Percentiles rank a stretch among this genome's conserved stretches.
Evolutionary conservation across 179 eudicot genomes (phyloP).

Genomic region (Amaranthus tricolor): DNA sequence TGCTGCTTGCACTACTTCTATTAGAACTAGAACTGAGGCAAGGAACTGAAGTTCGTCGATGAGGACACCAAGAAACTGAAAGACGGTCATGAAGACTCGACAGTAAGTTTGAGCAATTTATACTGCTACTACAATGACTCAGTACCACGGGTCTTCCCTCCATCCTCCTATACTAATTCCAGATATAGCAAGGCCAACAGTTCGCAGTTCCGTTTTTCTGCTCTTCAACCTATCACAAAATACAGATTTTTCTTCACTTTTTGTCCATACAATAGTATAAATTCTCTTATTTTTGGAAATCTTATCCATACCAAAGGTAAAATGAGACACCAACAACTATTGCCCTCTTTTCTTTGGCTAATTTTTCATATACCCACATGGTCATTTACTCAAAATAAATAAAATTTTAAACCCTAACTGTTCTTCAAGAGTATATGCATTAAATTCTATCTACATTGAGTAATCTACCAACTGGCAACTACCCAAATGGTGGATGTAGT

Average conservation of each 20-base stretch:
- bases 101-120: slow-evolving; percentile 12
- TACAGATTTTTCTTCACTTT: not conserved
- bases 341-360: not conserved
- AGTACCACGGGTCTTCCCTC: slow-evolving; percentile 32
- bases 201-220: not conserved
- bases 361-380: not conserved
- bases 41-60: slow-evolving; percentile 3
- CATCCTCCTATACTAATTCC: slow-evolving; percentile 17
- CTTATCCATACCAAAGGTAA: not conserved
- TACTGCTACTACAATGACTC: slow-evolving; percentile 25
- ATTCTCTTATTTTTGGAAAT: not conserved
- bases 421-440: too few species aligned
- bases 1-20: not conserved
- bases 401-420: too few species aligned
- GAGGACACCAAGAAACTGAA: not conserved
- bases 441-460: too few species aligned
- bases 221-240: slow-evolving; percentile 2
- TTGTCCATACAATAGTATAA: not conserved
- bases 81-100: slow-evolving; percentile 4
- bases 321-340: not conserved
- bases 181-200: not conserved
- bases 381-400: not conserved
- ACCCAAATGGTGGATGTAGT: too few species aligned
- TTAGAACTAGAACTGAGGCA: slow-evolving; percentile 9
- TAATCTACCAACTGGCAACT: too few species aligned